Evolutionary conservation across 805 yeast genomes (phyloP), one percentile per base, ranked within the genome.

Genomic region (Candida multigemmis): DNA sequence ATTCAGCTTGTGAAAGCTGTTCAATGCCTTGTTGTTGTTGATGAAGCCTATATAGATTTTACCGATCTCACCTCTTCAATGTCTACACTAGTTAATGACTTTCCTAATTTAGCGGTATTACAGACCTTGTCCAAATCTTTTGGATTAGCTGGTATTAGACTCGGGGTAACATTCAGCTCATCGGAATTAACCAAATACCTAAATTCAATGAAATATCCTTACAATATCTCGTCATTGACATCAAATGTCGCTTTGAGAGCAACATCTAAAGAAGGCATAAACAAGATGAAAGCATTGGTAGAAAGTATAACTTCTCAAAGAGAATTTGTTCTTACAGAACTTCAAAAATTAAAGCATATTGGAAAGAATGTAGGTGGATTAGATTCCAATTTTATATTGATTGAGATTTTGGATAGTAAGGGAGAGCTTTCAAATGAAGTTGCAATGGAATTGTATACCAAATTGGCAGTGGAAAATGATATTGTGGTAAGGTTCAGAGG

Each of bases 31-130:
- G 71, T 91, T 6, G 79, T 89, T 11, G 76, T 84, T 2, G 98
- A 91, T 53, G 98, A 91, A 54, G 98, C 98, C 0, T 91, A 91
- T 49, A 71, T 91, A 28, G 98, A 91, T 49, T 91, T 91, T 50
- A 46, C 63, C 14, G 19, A 26, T 3, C 27, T 32, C 24, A 37
- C 47, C 21, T 30, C 38, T 19, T 83, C 96, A 0, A 49, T 77
- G 39, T 68, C 86, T 7, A 80, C 93, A 1, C 59, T 81, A 35
- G 97, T 86, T 2, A 84, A 76, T 50, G 68, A 77, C 42, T 74
- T 77, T 53, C 87, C 87, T 15, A 83, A 86, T 44, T 58, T 91
- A 28, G 86, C 82, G 11, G 95, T 84, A 8, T 60, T 87, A 50
- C 98, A 91, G 54, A 91, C 98, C 0, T 55, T 91, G 21, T 86